A percentile compares a stretch with the other conserved stretches of the same genome.
phyloP scores from a whole-genome alignment of 495 filamentous ascomycete species.

The Podospora australis region DNA sequence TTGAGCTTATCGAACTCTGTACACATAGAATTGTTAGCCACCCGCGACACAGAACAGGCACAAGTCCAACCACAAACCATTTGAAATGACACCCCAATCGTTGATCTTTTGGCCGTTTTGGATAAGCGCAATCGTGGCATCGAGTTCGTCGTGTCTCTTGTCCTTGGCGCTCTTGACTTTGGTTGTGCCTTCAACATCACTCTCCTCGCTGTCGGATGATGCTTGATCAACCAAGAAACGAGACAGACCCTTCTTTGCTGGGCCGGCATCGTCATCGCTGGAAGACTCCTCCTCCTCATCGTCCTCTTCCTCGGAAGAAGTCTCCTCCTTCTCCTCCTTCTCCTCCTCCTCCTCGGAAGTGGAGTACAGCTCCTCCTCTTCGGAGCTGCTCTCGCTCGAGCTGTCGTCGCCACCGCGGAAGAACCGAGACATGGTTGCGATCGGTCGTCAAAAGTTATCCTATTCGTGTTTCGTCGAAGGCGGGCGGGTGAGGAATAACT shows the following conservation, averaged over 20 bases:
- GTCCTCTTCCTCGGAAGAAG: conserved; percentile 40
- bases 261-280: conserved; percentile 58
- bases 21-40: conserved; percentile 16
- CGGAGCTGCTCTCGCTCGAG: conserved; percentile 72
- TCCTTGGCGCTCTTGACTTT: conserved; percentile 96
- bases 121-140: conserved; percentile 78
- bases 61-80: conserved; percentile 51
- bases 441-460: conserved; percentile 7
- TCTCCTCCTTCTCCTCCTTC: conserved; percentile 43
- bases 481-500: conserved; percentile 7
- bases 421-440: conserved; percentile 79
- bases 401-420: conserved; percentile 91
- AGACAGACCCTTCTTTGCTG: conserved; percentile 56
- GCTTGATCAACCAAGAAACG: conserved; percentile 73
- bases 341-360: conserved; percentile 61
- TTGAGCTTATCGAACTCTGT: conserved; percentile 97
- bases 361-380: conserved; percentile 87
- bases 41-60: conserved; percentile 5
- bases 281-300: conserved; percentile 56
- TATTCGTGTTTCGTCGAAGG: conserved; percentile 4
- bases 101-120: conserved; percentile 96
- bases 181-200: conserved; percentile 72
- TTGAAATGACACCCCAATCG: conserved; percentile 90
- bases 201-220: conserved; percentile 71
- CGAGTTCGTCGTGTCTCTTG: conserved; percentile 90